A percentile compares a stretch with the other conserved stretches of the same genome.
phyloP scores from a whole-genome alignment of 805 yeast genomes.

The Candida palmyrensis region DNA sequence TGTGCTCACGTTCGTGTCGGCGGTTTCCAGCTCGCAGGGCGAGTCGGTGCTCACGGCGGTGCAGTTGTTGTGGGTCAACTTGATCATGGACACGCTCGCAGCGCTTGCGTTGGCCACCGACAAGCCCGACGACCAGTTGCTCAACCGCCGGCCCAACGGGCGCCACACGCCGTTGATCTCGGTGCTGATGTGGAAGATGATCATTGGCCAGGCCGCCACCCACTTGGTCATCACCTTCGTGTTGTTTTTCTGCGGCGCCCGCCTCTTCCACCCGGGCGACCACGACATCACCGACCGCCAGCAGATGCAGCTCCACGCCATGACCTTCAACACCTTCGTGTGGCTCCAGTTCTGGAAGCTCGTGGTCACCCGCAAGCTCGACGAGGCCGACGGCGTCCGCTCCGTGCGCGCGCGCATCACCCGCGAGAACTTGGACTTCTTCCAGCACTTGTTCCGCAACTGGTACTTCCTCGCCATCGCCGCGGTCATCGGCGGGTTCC shows the following conservation, averaged over 20 bases:
- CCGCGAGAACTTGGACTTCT: constrained; percentile 68
- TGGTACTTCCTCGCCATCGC: constrained; percentile 75
- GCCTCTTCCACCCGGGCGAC: constrained; percentile 46
- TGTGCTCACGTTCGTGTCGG: constrained; percentile 84
- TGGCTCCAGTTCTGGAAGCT: constrained; percentile 97
- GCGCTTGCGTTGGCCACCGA: constrained; percentile 97
- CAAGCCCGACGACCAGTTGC: constrained; percentile 80
- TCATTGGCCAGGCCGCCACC: constrained; percentile 73
- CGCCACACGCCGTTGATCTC: constrained; percentile 75
- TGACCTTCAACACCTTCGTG: constrained; percentile 94
- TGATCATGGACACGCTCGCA: constrained; percentile 97
- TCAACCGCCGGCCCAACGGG: constrained; percentile 81
- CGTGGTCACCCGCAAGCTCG: constrained; percentile 85
- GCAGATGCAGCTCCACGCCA: constrained; percentile 60
- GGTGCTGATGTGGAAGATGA: constrained; percentile 98
- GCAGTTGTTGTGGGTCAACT: constrained; percentile 93
- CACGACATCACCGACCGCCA: constrained; percentile 36
- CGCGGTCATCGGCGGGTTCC: constrained; percentile 73
- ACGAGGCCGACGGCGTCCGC: constrained; percentile 71
- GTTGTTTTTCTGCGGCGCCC: constrained; percentile 72
- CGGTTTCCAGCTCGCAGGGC: constrained; percentile 78
- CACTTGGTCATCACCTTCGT: constrained; percentile 79
- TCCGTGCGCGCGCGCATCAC: constrained; percentile 56
- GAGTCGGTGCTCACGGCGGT: constrained; percentile 93
- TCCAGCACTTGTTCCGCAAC: constrained; percentile 76